Percentiles rank a stretch among this genome's conserved stretches.
Conservation (phyloP, 129 eudicot species). For the Logfia minima region DNA sequence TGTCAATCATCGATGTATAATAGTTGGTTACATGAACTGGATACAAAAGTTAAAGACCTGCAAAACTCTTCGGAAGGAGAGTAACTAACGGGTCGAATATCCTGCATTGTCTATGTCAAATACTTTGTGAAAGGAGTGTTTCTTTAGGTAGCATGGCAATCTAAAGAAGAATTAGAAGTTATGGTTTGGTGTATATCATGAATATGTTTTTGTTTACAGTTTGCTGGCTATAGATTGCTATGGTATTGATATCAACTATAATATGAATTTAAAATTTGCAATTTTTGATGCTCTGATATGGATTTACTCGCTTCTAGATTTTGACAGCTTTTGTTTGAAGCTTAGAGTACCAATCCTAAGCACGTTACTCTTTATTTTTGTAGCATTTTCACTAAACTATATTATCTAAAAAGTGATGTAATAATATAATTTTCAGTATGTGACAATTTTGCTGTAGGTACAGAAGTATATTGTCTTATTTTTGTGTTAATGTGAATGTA, state of each 20-base stretch:
- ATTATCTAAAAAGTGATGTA: background rate
- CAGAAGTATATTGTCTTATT: background rate
- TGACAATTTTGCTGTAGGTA: background rate
- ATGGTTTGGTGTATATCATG: background rate
- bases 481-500: too few species aligned
- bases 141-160: background rate
- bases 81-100: background rate
- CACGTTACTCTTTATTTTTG: background rate
- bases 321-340: background rate
- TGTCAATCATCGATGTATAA: background rate
- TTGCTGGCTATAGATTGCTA: background rate
- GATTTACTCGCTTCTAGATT: background rate
- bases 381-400: background rate
- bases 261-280: background rate
- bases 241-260: constrained; percentile 8
- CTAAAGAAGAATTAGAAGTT: background rate
- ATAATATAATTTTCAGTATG: background rate
- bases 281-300: background rate
- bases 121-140: constrained; percentile 2
- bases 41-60: background rate
- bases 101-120: background rate
- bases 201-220: background rate
- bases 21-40: background rate
- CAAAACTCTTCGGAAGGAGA: background rate
- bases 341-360: background rate